Percentiles rank a stretch among this genome's conserved stretches.
Conservation (phyloP, 371 early-diverging fungal species). For the Rhizopus sp. region DNA sequence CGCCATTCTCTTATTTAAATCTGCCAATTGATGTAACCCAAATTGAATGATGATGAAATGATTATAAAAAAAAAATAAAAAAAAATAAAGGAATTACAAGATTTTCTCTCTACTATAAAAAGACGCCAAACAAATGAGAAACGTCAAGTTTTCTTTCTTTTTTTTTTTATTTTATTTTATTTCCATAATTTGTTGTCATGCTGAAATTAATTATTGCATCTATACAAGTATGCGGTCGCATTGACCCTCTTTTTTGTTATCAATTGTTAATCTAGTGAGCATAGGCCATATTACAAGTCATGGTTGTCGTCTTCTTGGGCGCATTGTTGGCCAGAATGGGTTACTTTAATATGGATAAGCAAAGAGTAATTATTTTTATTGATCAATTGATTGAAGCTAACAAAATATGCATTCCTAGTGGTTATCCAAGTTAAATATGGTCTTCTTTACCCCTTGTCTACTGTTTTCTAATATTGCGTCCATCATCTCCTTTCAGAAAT, state of each 20-base stretch:
- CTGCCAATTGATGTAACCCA: constrained; percentile 58
- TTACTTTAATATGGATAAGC: constrained; percentile 51
- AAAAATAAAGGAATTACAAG: not conserved
- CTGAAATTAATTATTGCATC: constrained; percentile 22
- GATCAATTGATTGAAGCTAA: not conserved
- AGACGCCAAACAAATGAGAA: not conserved
- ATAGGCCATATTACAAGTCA: constrained; percentile 64
- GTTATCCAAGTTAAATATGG: constrained; percentile 64
- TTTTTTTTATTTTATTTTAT: not conserved
- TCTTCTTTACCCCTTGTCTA: constrained; percentile 70
- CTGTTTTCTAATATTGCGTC: constrained; percentile 69
- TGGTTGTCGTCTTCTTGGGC: constrained; percentile 57
- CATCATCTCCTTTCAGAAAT: constrained; percentile 56
- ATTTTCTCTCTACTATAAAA: no score
- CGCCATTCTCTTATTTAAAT: constrained; percentile 95
- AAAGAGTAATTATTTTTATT: constrained; percentile 45
- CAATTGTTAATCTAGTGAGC: not conserved
- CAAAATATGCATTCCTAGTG: constrained; percentile 42
- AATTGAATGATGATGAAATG: not conserved
- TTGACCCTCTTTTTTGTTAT: not conserved
- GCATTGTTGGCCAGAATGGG: constrained; percentile 49
- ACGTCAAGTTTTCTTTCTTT: not conserved
- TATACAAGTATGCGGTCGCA: constrained; percentile 15
- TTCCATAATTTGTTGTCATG: constrained; percentile 5
- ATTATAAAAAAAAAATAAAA: not conserved